Conservation (phyloP, 345 rosid species). For the Melaleuca quinquenervia region DNA sequence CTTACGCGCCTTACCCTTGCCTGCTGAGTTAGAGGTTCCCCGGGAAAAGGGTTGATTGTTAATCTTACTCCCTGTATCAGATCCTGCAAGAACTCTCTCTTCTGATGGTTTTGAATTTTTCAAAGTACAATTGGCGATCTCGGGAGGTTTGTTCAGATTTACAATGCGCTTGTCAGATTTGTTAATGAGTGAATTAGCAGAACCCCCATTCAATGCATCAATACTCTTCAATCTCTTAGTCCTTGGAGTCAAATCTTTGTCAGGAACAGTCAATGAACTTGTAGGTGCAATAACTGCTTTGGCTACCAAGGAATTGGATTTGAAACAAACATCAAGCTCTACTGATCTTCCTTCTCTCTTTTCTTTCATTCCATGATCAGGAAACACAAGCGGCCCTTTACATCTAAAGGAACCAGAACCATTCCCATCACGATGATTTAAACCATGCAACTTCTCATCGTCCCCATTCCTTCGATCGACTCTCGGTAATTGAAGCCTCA, state of each 20-base stretch:
- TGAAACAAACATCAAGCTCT: slow-evolving; percentile 81
- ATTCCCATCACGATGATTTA: slow-evolving; percentile 21
- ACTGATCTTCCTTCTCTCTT: slow-evolving; percentile 45
- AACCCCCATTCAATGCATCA: slow-evolving; percentile 15
- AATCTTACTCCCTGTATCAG: slow-evolving; percentile 4
- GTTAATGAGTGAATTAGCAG: slow-evolving; percentile 6
- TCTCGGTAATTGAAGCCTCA: slow-evolving; percentile 59
- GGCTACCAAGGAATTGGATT: slow-evolving; percentile 74
- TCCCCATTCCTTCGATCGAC: slow-evolving; percentile 38
- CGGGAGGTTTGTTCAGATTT: not conserved
- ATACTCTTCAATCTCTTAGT: slow-evolving; percentile 41
- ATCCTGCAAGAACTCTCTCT: slow-evolving; percentile 13
- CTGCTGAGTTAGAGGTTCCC: slow-evolving; percentile 9
- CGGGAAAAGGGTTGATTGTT: slow-evolving; percentile 12
- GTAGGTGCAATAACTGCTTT: slow-evolving; percentile 45
- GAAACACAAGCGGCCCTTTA: slow-evolving; percentile 29
- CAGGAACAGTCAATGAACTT: slow-evolving; percentile 15
- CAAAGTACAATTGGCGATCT: slow-evolving; percentile 11
- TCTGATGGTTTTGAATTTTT: slow-evolving; percentile 16
- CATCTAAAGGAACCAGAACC: slow-evolving; percentile 32
- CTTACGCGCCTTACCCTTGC: slow-evolving; percentile 6
- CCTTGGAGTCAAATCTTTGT: slow-evolving; percentile 27
- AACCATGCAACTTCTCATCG: slow-evolving; percentile 26
- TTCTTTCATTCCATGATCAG: slow-evolving; percentile 28
- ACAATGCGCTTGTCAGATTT: not conserved